Conservation (phyloP, 768 basidiomycete species). For the Naganishia vaughanmartiniae region DNA sequence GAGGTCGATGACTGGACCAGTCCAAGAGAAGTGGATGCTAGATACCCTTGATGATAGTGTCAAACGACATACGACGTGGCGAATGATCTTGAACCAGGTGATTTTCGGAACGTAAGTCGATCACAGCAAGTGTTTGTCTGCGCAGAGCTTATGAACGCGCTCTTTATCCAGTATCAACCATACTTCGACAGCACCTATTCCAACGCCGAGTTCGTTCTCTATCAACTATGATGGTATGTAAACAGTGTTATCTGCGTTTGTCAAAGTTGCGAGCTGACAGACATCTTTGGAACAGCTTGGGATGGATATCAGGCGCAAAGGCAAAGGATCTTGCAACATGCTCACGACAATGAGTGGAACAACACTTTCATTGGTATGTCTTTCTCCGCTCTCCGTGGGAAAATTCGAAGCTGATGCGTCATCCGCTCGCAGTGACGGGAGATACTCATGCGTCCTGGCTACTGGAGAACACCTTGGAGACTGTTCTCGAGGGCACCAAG, state of each 20-base stretch:
- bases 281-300: conserved; percentile 53
- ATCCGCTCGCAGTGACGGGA: conserved; percentile 52
- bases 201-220: conserved; percentile 34
- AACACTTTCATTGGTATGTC: conserved; percentile 56
- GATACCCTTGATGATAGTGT: conserved; percentile 58
- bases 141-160: not conserved
- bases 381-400: not conserved
- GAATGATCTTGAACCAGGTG: conserved; percentile 62
- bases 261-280: too few relatives aligned
- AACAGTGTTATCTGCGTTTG: not conserved
- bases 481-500: conserved; percentile 20
- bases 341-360: conserved; percentile 58
- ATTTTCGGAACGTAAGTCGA: conserved; percentile 53
- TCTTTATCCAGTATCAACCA: conserved; percentile 53
- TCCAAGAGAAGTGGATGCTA: conserved; percentile 62
- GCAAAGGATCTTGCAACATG: conserved; percentile 57
- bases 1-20: conserved; percentile 60
- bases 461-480: conserved; percentile 58
- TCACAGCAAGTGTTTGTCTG: not conserved
- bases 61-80: conserved; percentile 59
- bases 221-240: conserved; percentile 52
- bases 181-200: conserved; percentile 49
- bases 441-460: conserved; percentile 65
- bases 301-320: conserved; percentile 62
- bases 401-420: not conserved